phyloP scores from a whole-genome alignment of 1,284 basidiomycete species.

The Cutaneotrichosporon cutaneum region DNA sequence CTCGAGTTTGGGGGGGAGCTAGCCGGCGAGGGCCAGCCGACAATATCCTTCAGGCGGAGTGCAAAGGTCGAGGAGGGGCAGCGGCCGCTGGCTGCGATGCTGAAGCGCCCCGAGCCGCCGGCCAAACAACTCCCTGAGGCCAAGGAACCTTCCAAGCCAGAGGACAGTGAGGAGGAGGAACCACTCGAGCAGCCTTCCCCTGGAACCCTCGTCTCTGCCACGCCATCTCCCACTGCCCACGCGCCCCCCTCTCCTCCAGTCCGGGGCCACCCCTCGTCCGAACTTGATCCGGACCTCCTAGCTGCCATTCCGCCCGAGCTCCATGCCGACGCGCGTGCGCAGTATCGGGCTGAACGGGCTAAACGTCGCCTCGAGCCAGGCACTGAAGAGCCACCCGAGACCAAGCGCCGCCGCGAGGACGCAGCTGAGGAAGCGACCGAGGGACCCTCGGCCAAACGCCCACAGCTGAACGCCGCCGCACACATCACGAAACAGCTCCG shows the following conservation, averaged over 20 bases:
- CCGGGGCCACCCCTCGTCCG: slow-evolving; percentile 20
- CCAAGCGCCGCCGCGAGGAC: slow-evolving; percentile 6
- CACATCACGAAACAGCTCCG: slow-evolving; percentile 48
- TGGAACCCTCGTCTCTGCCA: neutral
- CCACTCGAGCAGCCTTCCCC: neutral
- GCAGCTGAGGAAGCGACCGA: neutral
- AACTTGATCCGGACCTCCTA: slow-evolving; percentile 46
- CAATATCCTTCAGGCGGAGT: slow-evolving; percentile 29
- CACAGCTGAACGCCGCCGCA: slow-evolving; percentile 33
- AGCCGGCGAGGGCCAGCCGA: slow-evolving; percentile 31
- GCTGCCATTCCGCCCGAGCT: slow-evolving; percentile 41
- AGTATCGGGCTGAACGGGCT: slow-evolving; percentile 23
- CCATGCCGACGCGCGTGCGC: slow-evolving; percentile 34
- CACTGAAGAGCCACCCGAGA: too few relatives aligned
- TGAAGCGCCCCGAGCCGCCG: neutral
- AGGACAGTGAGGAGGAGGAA: neutral
- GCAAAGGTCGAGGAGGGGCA: slow-evolving; percentile 3
- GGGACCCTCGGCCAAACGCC: neutral
- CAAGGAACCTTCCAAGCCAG: neutral
- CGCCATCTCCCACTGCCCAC: neutral
- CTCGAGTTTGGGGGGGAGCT: slow-evolving; percentile 59
- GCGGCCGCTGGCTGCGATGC: neutral
- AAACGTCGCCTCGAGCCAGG: too few relatives aligned
- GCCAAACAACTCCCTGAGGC: neutral
- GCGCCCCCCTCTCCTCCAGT: neutral